Percentiles rank a stretch among this genome's conserved stretches.
Conservation (phyloP, 2,329 filamentous ascomycete genomes). For the Apiospora koreana region DNA sequence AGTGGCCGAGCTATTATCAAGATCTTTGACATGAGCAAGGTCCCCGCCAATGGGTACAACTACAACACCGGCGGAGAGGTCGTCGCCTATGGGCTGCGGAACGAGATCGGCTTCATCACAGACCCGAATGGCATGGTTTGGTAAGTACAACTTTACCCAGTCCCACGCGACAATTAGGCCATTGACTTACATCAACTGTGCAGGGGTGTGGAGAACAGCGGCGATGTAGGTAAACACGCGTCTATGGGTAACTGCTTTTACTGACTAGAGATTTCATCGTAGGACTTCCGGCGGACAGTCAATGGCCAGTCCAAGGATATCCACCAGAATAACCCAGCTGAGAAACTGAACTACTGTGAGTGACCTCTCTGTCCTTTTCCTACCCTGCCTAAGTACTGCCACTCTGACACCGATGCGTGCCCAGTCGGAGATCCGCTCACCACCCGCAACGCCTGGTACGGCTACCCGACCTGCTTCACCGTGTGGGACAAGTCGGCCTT, state of each 20-base stretch:
- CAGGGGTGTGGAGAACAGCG: slow-evolving; percentile 10
- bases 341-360: slow-evolving; percentile 64
- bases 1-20: slow-evolving; percentile 43
- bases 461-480: slow-evolving; percentile 63
- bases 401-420: background rate
- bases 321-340: slow-evolving; percentile 62
- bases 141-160: slow-evolving; percentile 26
- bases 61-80: slow-evolving; percentile 42
- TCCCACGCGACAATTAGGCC: background rate
- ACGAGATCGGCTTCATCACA: slow-evolving; percentile 62
- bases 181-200: background rate
- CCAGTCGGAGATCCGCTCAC: slow-evolving; percentile 32
- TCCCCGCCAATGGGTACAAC: slow-evolving; percentile 36
- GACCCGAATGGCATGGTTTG: slow-evolving; percentile 45
- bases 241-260: background rate
- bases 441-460: slow-evolving; percentile 43
- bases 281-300: slow-evolving; percentile 49
- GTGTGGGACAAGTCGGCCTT: slow-evolving; percentile 49
- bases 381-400: background rate
- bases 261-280: slow-evolving; percentile 49
- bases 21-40: slow-evolving; percentile 40
- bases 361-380: background rate
- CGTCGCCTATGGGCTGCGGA: slow-evolving; percentile 51
- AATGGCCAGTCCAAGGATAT: slow-evolving; percentile 48
- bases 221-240: background rate